Evolutionary conservation across 78 protist genomes (phyloP), one percentile per base, ranked within the genome.

Genomic region (Emiliania huxleyi): DNA sequence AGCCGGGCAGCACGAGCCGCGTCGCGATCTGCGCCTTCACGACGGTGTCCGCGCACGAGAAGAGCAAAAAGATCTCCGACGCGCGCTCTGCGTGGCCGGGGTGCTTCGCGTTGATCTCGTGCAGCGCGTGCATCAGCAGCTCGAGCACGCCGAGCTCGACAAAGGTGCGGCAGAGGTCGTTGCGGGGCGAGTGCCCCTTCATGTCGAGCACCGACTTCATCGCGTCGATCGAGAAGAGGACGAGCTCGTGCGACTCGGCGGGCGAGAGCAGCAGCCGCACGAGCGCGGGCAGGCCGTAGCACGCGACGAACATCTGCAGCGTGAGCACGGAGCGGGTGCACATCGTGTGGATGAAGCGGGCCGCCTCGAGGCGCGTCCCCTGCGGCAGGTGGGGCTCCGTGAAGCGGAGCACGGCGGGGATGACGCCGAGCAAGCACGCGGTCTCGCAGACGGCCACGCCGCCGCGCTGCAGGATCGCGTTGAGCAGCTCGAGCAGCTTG

Each of bases 251-350:
- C 35, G 43, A 6, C 2, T 6, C 3, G 23, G 42, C 42, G 3
- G 81, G 81, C 18, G 5, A 19, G 37, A 84, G 79, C 21, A 97
- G 73, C 90, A 96, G 90, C 46, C 92, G 95, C 29, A 96, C 97
- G 5, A 97, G 87, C 29, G 96, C 94, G 0, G 98, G 98, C 75
- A 96, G 42, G 75, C 98, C 98, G 21, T 37, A 1, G 83, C 97
- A 96, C 1, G 98, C 96, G 37, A 97, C 95, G 85, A 97, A 96
- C 98, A 97, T 97, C 88, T 96, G 96, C 18, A 94, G 73, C 18
- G 98, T 94, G 44, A 92, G 83, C 6, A 96, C 71, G 6, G 96
- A 92, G 29, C 90, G 77, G 33, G 95, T 77, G 91, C 96, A 91
- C 95, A 97, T 94, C 71, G 94, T 90, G 45, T 90, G 93, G 19